Percentiles rank a stretch among this genome's conserved stretches.
phyloP scores from a whole-genome alignment of 768 basidiomycete genomes.

The Termitomyces sp. region DNA sequence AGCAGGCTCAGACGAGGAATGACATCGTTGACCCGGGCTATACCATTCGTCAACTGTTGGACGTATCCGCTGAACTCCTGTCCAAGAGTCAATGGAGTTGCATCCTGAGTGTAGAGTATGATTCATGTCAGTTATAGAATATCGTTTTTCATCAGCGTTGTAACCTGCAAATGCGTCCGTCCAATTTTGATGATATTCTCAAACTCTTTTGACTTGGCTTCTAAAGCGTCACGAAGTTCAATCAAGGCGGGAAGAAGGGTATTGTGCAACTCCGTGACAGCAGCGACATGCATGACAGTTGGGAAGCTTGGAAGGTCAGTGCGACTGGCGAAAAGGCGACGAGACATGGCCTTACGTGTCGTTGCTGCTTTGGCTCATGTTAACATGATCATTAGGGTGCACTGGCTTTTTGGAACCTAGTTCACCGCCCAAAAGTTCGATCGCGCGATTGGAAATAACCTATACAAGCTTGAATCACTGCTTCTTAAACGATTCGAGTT shows the following conservation, averaged over 20 bases:
- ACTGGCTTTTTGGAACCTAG: constrained; percentile 96
- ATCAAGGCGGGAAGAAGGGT: constrained; percentile 81
- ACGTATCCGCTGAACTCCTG: constrained; percentile 99
- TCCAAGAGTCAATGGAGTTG: constrained; percentile 94
- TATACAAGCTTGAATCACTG: constrained; percentile 20
- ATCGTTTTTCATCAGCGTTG: background rate
- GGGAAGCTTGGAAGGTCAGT: constrained; percentile 65
- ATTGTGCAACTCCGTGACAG: constrained; percentile 80
- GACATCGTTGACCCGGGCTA: constrained; percentile 74
- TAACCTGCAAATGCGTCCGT: constrained; percentile 90
- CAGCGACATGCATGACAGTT: constrained; percentile 98
- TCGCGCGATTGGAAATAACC: constrained; percentile 98
- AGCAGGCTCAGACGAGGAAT: constrained; percentile 84
- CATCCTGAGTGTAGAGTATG: constrained; percentile 54
- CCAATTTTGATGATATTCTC: constrained; percentile 97
- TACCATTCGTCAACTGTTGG: constrained; percentile 87
- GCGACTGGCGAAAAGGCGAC: background rate
- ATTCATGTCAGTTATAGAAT: background rate
- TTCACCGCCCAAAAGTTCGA: constrained; percentile 92
- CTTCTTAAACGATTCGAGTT: background rate
- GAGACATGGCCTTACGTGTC: constrained; percentile 67
- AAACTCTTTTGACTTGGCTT: constrained; percentile 78
- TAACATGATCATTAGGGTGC: constrained; percentile 99
- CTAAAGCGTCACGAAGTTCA: constrained; percentile 79
- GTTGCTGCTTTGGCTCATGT: constrained; percentile 98